Conservation (phyloP, 2,329 filamentous ascomycete genomes). For the Lecanosticta acicola region DNA sequence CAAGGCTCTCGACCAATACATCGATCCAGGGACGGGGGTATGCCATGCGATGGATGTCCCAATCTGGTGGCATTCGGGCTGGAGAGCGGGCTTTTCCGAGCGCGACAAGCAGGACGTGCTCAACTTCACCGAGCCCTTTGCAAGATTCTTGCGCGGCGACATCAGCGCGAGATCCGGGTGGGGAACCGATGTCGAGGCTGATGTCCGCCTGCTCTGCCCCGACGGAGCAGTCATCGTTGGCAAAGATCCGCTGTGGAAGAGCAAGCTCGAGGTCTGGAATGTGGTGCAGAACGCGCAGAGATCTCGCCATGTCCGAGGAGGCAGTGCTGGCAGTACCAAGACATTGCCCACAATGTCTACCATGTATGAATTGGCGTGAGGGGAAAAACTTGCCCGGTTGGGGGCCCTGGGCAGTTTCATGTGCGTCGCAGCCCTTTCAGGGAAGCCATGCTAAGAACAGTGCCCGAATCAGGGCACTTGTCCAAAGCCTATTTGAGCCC, state of each 20-base stretch:
- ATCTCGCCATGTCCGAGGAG: background rate
- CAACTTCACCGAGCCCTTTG: conserved; percentile 13
- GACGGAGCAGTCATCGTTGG: conserved; percentile 10
- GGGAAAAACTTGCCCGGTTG: too few species aligned
- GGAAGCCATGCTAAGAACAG: background rate
- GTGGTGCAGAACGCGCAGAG: conserved; percentile 14
- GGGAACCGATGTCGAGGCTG: conserved; percentile 14
- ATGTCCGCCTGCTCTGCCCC: conserved; percentile 11
- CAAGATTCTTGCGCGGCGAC: conserved; percentile 14
- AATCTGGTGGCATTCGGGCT: conserved; percentile 17
- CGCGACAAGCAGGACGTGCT: conserved; percentile 16
- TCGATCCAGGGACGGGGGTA: conserved; percentile 8
- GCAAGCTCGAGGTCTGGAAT: conserved; percentile 15
- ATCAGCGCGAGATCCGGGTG: conserved; percentile 7
- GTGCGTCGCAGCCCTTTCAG: background rate
- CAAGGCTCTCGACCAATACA: conserved; percentile 7
- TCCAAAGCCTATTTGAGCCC: background rate
- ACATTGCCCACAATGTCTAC: background rate
- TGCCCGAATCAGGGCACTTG: background rate
- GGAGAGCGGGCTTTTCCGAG: conserved; percentile 12
- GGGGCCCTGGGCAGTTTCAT: too few species aligned
- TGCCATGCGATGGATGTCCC: conserved; percentile 13
- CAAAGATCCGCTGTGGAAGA: conserved; percentile 10
- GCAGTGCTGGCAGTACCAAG: background rate
- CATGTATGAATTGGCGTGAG: background rate